Base-by-base conservation (phyloP, 2,329 filamentous ascomycete genomes). In the Phaeosphaeriaceae sp. region DNA sequence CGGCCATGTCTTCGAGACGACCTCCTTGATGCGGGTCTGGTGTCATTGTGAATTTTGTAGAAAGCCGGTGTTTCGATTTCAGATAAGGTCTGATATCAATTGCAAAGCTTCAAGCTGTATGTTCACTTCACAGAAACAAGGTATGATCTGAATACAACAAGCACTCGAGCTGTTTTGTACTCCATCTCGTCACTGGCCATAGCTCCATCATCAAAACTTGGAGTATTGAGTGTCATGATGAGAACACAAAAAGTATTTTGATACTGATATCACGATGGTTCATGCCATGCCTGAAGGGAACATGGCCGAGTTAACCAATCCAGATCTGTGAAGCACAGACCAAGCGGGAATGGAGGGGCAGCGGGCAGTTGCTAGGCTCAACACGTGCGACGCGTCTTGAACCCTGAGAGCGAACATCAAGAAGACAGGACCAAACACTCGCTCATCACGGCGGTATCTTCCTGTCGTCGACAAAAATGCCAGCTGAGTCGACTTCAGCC, bases 1-100 rank as follows among this genome's bases (percentile, higher is more conserved):
- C 64, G 52, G 77, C 77, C 73, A 79, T 78, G 55, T 77, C 73
- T 54, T 65, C 64, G 48, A 80, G 74, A 65, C 67, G 58, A 44
- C 77, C 76, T 60, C 75, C 73, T 60, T 70, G 60, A 49, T 75
- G 67, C 40, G 70, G 64, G 58, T 74, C 67, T 60, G 63, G 42
- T 49, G 63, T 48, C 63, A 70, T 70, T 52, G 1, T 66, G 5
- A 15, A 13, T 3, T 8, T 3, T 3, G 11, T 13, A 7, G 30
- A 35, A 35, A n/a, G n/a, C n/a, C n/a, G n/a, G n/a, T n/a, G n/a
- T n/a, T n/a, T n/a, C n/a, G n/a, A n/a, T n/a, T n/a, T n/a, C 10
- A 35, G 6, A 13, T 35, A 13, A 35, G 5, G 30, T 15, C 17
- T 9, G 3, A 35, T 9, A 3, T 13, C 30, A 35, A 35, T 35